Conservation (phyloP, 208 protist species). For the Eutreptiella sp. region DNA sequence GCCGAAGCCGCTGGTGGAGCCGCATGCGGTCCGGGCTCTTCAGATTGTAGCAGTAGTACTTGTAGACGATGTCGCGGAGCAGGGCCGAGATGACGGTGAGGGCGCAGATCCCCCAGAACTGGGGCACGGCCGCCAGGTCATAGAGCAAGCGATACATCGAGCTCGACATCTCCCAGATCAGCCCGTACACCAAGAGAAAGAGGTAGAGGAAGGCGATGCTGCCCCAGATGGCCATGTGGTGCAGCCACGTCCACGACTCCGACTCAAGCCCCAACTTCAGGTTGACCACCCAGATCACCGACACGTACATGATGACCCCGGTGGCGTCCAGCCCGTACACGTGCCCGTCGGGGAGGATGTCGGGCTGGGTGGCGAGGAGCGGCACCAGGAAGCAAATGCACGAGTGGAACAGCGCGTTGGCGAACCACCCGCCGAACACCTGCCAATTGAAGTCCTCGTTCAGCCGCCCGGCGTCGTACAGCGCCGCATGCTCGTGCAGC, state of each 20-base stretch:
- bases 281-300: constrained; percentile 43
- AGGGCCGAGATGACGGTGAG: too few species aligned
- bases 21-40: too few species aligned
- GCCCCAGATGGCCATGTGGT: constrained; percentile 37
- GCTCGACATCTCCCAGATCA: constrained; percentile 5
- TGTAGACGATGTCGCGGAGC: too few species aligned
- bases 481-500: constrained; percentile 27
- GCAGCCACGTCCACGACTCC: constrained; percentile 40
- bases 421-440: constrained; percentile 24
- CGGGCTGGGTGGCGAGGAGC: not conserved
- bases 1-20: too few species aligned
- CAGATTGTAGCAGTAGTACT: too few species aligned
- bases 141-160: not conserved
- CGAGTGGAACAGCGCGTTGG: constrained; percentile 27
- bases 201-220: constrained; percentile 25
- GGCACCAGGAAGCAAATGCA: constrained; percentile 34
- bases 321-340: constrained; percentile 24
- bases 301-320: constrained; percentile 38
- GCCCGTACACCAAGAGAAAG: constrained; percentile 37
- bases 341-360: not conserved
- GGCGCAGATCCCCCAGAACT: too few species aligned
- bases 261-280: constrained; percentile 51
- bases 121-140: too few species aligned
- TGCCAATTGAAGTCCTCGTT: constrained; percentile 17
- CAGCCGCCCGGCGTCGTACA: constrained; percentile 27